Conservation (phyloP, 345 rosid genomes). For the Rhodomyrtus tomentosa region DNA sequence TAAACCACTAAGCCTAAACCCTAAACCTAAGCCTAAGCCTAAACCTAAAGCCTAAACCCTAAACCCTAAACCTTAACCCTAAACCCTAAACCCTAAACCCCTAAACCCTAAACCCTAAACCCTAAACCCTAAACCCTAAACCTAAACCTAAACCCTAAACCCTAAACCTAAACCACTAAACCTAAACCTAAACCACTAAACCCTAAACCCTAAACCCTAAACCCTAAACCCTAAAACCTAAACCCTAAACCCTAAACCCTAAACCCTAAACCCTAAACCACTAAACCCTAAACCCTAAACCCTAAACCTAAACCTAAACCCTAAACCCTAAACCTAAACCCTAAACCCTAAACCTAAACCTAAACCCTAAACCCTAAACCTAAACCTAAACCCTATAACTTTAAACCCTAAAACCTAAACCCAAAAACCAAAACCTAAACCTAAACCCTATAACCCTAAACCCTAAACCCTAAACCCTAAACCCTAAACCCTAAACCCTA, state of each 20-base stretch:
- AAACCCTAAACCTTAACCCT: not conserved
- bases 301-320: not conserved
- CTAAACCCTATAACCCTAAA: slow-evolving; percentile 6
- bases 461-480: slow-evolving; percentile 12
- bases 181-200: no score
- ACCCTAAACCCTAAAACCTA: not conserved
- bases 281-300: not conserved
- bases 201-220: not conserved
- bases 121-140: not conserved
- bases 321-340: not conserved
- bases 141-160: no score
- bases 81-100: not conserved
- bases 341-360: not conserved
- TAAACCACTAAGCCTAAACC: not conserved
- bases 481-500: slow-evolving; percentile 8
- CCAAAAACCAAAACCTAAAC: slow-evolving; percentile 4
- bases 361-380: not conserved
- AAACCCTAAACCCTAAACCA: not conserved
- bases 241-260: not conserved
- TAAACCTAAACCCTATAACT: no score
- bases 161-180: no score
- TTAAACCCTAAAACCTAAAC: slow-evolving; percentile 2
- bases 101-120: not conserved
- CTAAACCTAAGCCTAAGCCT: no score
- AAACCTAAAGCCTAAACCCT: not conserved